Percentiles rank a stretch among this genome's conserved stretches.
phyloP scores from a whole-genome alignment of 2,329 filamentous ascomycete genomes.

The Periconia macrospinosa region DNA sequence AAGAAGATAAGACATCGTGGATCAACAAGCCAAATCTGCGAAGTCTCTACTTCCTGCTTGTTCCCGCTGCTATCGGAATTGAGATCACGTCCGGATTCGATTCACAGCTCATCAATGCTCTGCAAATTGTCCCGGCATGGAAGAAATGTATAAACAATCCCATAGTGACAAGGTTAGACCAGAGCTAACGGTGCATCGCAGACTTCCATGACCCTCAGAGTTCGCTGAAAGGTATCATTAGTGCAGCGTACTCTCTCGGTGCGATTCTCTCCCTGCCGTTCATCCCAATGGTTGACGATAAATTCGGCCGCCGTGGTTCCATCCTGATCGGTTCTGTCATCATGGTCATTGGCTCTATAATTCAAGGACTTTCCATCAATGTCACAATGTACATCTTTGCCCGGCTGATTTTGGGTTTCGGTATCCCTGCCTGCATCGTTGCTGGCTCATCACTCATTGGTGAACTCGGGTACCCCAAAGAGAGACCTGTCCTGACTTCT shows the following conservation, averaged over 20 bases:
- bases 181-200: constrained; percentile 3
- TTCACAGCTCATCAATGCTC: constrained; percentile 22
- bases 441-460: constrained; percentile 63
- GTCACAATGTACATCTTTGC: constrained; percentile 57
- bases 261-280: constrained; percentile 36
- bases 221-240: constrained; percentile 43
- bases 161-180: background rate
- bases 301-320: constrained; percentile 42
- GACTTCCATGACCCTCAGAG: constrained; percentile 30
- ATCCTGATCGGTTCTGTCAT: constrained; percentile 44
- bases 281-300: constrained; percentile 39
- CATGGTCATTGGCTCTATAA: constrained; percentile 45
- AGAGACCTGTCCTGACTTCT: constrained; percentile 63
- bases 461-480: constrained; percentile 67
- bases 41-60: constrained; percentile 31
- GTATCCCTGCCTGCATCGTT: constrained; percentile 64
- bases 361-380: constrained; percentile 17
- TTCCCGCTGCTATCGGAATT: constrained; percentile 22
- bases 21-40: constrained; percentile 37
- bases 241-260: constrained; percentile 44
- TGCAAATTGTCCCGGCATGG: constrained; percentile 24
- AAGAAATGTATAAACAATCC: constrained; percentile 10
- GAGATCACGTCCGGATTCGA: constrained; percentile 28
- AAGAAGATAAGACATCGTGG: constrained; percentile 42
- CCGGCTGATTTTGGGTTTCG: constrained; percentile 65